Evolutionary conservation across 2,329 filamentous ascomycete genomes (phyloP).

Genomic region (Stachybotrys elegans): DNA sequence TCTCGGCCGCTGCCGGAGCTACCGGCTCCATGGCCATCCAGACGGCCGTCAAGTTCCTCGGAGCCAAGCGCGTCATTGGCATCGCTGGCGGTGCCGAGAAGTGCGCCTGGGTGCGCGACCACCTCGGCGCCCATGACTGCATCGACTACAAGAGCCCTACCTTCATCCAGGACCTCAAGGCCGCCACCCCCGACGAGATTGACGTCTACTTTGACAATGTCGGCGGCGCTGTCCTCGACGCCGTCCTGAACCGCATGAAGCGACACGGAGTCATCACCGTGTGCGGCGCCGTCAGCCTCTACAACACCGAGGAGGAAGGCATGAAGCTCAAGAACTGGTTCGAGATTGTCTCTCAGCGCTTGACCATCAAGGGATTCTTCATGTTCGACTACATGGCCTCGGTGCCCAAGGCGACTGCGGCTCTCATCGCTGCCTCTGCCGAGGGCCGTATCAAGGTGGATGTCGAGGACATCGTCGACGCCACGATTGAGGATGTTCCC

Average conservation of each 20-base stretch:
- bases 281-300: slow-evolving; percentile 19
- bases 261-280: slow-evolving; percentile 18
- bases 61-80: slow-evolving; percentile 21
- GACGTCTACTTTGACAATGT: slow-evolving; percentile 25
- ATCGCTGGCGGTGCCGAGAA: slow-evolving; percentile 22
- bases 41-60: slow-evolving; percentile 20
- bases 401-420: slow-evolving; percentile 16
- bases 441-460: slow-evolving; percentile 19
- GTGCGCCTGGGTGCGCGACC: slow-evolving; percentile 19
- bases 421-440: slow-evolving; percentile 21
- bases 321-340: slow-evolving; percentile 23
- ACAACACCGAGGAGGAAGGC: slow-evolving; percentile 20
- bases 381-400: slow-evolving; percentile 24
- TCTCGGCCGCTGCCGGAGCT: slow-evolving; percentile 21
- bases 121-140: slow-evolving; percentile 20
- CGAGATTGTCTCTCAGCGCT: slow-evolving; percentile 19
- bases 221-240: slow-evolving; percentile 19
- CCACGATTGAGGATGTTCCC: slow-evolving; percentile 19
- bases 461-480: slow-evolving; percentile 19
- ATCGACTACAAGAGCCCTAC: slow-evolving; percentile 24
- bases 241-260: slow-evolving; percentile 22
- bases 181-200: slow-evolving; percentile 19
- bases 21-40: slow-evolving; percentile 24
- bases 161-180: slow-evolving; percentile 19
- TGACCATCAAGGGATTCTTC: slow-evolving; percentile 20